Evolutionary conservation across 768 basidiomycete species (phyloP), one percentile per base, ranked within the genome.

Genomic region (Stropharia rugosoannulata): DNA sequence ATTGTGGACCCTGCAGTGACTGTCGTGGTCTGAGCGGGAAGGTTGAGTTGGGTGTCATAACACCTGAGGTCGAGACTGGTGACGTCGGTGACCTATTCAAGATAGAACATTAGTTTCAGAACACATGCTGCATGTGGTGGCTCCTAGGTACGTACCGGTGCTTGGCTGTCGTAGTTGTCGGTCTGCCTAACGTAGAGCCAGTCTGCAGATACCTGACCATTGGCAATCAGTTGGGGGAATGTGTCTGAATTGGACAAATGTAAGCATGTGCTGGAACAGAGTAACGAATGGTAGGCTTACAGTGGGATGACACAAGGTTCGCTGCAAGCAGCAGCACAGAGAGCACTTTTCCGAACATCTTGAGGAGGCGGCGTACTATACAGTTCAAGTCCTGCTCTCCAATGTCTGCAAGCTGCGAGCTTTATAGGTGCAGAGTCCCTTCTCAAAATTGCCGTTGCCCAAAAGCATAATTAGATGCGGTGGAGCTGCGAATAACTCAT

Each of bases 21-120:
- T 27, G 70, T 69, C 53, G 75, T 67, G 8, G 80, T 82, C 46
- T 71, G 56, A 10, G 80, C 76, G 6, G 73, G 74, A 4, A 74
- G 72, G 25, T 64, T 54, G 11, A 73, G 75, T 50, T 64, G 59
- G 3, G 75, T 74, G 42, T 52, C 37, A 65, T 81, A 79, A 68
- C 79, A 81, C 37, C 78, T 69, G 64, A 81, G 71, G 53, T 80
- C 78, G n/a, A 66, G 45, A 58, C 75, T 78, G 41, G 66, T 77
- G 37, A 81, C 78, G 56, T 80, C 75, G 27, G 73, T 75, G 27
- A 80, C 76, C 75, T 77, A 18, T 19, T n/a, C 1, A 45, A 27
- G 40, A 16, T 42, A 9, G 5, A 35, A 12, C 13, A 43, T 27
- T 37, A 32, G 19, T 19, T 19, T 3, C 18, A 22, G 18, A 49